Base-by-base conservation (phyloP, 768 basidiomycete genomes). In the Boletus sp. region DNA sequence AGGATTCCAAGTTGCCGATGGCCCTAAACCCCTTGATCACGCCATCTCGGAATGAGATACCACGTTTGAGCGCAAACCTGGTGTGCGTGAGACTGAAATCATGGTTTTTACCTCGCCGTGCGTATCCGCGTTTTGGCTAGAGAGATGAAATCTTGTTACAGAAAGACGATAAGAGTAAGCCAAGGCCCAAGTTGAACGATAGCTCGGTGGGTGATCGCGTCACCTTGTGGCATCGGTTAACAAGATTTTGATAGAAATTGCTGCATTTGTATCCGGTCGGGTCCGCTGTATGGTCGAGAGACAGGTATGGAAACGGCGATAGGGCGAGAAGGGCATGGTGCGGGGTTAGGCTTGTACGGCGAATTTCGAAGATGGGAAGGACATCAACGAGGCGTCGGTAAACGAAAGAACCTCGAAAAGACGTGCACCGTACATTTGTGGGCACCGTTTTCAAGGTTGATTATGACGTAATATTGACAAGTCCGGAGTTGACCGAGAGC, bases 401-500 rank as follows among this genome's bases (percentile, higher is more conserved):
- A 49, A 25, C 17, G 11, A 38, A 42, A 49, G 42, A 42, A 49
- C 14, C 15, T 23, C 43, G 39, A 32, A 7, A 7, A 2, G 27
- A 23, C 34, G 7, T 9, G 11, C 7, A 13, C 10, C 2, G 2
- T 19, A 10, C 8, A 29, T 23, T 23, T 23, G 14, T 3, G 19
- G 19, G 11, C 5, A 37, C n/a, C n/a, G n/a, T n/a, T n/a, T n/a
- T n/a, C n/a, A n/a, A n/a, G n/a, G n/a, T n/a, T n/a, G n/a, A n/a
- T n/a, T 1, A 47, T 62, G 51, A 57, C 50, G 23, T 60, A 57
- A 64, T 64, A 29, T 44, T 47, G 52, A 54, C 50, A 57, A 23
- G 34, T 60, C 63, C 63, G 68, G 68, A 62, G 59, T 68, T 70
- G 30, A 35, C 53, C 58, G 54, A 47, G 48, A 9, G 49, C 35